Base-by-base conservation (phyloP, 2,329 filamentous ascomycete genomes). In the Sporothrix luriei region DNA sequence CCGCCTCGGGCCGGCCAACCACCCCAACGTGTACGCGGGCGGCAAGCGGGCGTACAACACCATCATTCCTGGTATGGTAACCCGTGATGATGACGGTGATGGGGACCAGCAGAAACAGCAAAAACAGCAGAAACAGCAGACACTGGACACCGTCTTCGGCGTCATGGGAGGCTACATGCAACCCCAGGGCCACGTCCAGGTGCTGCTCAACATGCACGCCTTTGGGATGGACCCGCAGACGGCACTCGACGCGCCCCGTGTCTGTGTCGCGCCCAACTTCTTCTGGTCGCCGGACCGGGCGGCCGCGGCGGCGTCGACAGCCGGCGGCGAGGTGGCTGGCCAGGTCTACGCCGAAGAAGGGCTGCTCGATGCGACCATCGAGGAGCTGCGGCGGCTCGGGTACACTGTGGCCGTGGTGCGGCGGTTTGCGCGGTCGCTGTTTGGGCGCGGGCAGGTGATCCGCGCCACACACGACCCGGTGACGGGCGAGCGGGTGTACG, bases 161-260 rank as follows among this genome's bases (percentile, higher is more conserved):
- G 93, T 97, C 71, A 97, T 98, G 94, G 94, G 94, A 46, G 94
- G 93, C 0, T 97, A 95, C 78, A 98, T 97, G 91, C 94, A 98
- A 79, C 94, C 94, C 0, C 94, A 97, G 78, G 94, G 94, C 16
- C 94, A 97, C 72, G 89, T 97, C 0, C 94, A 98, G 78, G 93
- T 97, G 0, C 80, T 98, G 13, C 83, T 97, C 0, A 97, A 96
- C 74, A 94, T 96, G 85, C 80, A 95, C 0, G 87, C 91, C 0
- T 97, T 94, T 74, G 88, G 89, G 0, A 84, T 92, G 70, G 90
- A 90, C 71, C 92, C 93, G 0, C 94, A 98, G 78, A 87, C 90
- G 52, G 93, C 94, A 0, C 85, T 98, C 0, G 94, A 98, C 76
- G 90, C 94, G 1, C 94, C 94, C 2, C 84, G 94, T 10, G 85